phyloP scores from a whole-genome alignment of 2,329 filamentous ascomycete genomes.

The Fulvia fulva region DNA sequence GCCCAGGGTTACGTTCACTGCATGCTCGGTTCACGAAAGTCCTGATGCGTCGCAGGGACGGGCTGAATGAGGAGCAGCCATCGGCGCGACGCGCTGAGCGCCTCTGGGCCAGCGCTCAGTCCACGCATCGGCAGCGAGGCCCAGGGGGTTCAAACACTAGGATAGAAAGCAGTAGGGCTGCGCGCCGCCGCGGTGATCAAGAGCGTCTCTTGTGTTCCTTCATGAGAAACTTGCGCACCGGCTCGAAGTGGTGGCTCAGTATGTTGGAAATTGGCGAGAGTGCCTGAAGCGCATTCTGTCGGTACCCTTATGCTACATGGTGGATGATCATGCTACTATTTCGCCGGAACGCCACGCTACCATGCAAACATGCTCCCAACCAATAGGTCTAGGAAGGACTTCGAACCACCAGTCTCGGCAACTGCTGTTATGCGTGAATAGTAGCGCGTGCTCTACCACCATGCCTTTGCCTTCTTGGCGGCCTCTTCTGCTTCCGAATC shows the following conservation, averaged over 20 bases:
- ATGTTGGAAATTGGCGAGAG: background rate
- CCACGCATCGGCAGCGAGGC: too few species aligned
- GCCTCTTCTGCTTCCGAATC: constrained; percentile 67
- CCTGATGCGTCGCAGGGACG: too few species aligned
- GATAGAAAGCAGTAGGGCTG: too few species aligned
- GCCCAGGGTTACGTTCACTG: too few species aligned
- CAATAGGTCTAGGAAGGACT: background rate
- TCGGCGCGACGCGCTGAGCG: too few species aligned
- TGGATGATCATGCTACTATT: background rate
- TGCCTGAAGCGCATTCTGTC: background rate
- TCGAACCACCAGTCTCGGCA: background rate
- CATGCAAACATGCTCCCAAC: background rate
- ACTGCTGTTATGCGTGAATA: background rate
- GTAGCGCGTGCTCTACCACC: constrained; percentile 5
- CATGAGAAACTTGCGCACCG: too few species aligned
- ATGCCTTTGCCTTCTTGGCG: constrained; percentile 13
- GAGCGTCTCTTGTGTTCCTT: background rate
- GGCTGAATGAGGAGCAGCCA: too few species aligned
- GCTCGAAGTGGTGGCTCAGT: too few species aligned
- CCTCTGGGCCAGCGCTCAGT: too few species aligned
- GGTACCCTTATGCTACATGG: constrained; percentile 1
- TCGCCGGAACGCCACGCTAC: background rate
- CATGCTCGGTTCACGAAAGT: too few species aligned
- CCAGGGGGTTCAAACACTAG: too few species aligned
- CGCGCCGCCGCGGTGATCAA: background rate